A percentile compares a stretch with the other conserved stretches of the same genome.
phyloP scores from a whole-genome alignment of 371 early-diverging fungal species.

The Apophysomyces variabilis region DNA sequence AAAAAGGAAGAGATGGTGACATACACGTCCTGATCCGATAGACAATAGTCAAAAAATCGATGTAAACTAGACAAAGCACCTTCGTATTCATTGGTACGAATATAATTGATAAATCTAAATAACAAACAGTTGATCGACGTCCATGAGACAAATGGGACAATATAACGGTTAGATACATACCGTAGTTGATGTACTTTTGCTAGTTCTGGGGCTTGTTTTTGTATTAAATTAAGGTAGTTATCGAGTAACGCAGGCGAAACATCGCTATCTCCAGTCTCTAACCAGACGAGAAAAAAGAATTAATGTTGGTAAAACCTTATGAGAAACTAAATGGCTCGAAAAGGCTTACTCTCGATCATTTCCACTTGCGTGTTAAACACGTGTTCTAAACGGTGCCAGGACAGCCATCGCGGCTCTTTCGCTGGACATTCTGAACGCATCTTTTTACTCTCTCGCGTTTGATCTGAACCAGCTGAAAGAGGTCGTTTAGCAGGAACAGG shows the following conservation, averaged over 20 bases:
- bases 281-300: background rate
- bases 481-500: background rate
- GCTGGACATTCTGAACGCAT: background rate
- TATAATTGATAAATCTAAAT: constrained; percentile 38
- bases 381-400: constrained; percentile 32
- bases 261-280: constrained; percentile 34
- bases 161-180: constrained; percentile 9
- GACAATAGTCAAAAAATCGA: constrained; percentile 35
- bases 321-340: too few relatives aligned
- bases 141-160: background rate
- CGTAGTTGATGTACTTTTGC: constrained; percentile 38
- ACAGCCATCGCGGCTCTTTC: constrained; percentile 26
- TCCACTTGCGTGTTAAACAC: constrained; percentile 38
- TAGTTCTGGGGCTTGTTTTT: constrained; percentile 28
- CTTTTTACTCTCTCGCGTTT: background rate
- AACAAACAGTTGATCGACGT: background rate
- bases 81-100: constrained; percentile 43
- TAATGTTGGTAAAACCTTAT: too few relatives aligned
- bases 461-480: background rate
- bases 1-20: constrained; percentile 1
- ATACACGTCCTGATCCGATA: constrained; percentile 37
- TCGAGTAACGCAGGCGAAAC: constrained; percentile 33
- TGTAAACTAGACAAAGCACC: constrained; percentile 36
- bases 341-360: constrained; percentile 33
- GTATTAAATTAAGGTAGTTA: constrained; percentile 30